phyloP scores from a whole-genome alignment of 495 filamentous ascomycete genomes.

The Staphylotrichum longicolle region DNA sequence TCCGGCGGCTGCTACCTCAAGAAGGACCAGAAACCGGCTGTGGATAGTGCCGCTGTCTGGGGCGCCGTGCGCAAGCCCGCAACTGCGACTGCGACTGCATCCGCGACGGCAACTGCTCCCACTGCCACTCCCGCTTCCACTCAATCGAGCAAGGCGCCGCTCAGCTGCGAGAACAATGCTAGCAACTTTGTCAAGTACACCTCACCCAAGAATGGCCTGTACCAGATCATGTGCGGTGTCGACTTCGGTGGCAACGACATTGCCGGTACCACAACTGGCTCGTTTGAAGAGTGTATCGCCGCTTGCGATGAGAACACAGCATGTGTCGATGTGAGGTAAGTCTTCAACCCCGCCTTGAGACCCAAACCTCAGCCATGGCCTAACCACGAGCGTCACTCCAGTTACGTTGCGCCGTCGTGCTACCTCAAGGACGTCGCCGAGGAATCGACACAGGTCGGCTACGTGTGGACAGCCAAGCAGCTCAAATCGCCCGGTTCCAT shows the following conservation, averaged over 20 bases:
- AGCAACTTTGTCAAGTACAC: constrained; percentile 9
- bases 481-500: constrained; percentile 3
- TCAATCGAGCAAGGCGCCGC: neutral
- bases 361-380: neutral
- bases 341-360: no score
- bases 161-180: constrained; percentile 10
- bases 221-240: constrained; percentile 7
- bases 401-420: constrained; percentile 3
- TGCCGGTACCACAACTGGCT: neutral
- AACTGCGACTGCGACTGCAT: neutral
- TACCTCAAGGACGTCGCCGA: neutral
- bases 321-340: constrained; percentile 8
- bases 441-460: neutral
- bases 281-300: constrained; percentile 5
- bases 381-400: neutral
- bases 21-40: constrained; percentile 4
- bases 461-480: constrained; percentile 11
- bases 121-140: neutral
- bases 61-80: constrained; percentile 2
- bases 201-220: neutral
- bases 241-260: constrained; percentile 8
- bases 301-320: constrained; percentile 4
- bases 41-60: constrained; percentile 7
- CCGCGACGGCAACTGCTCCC: neutral
- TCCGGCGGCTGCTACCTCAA: constrained; percentile 17